Conservation (phyloP, 176 grass and related monocot species). For the Carex kokanica region DNA sequence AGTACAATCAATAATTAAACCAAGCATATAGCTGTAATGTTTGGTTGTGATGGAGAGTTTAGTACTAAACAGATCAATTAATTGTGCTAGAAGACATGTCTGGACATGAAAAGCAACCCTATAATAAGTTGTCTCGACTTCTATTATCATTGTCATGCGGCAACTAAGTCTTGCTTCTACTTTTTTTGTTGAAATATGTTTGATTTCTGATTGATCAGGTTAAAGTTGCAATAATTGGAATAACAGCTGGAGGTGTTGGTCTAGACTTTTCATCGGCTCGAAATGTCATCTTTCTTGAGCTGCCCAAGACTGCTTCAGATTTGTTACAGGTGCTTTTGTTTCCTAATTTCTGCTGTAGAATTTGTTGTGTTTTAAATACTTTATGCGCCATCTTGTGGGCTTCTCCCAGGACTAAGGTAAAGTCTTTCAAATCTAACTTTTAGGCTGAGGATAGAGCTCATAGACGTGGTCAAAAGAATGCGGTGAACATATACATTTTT, state of each 20-base stretch:
- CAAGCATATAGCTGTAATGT: neutral
- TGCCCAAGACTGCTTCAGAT: conserved; percentile 82
- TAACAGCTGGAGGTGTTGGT: conserved; percentile 85
- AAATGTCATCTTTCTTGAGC: conserved; percentile 96
- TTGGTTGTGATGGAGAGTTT: neutral
- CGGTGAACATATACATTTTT: conserved; percentile 97
- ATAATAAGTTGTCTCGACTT: neutral
- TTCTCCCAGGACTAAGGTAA: conserved; percentile 13
- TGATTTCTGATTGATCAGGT: conserved; percentile 48
- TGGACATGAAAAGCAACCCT: neutral
- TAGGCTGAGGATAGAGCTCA: conserved; percentile 99
- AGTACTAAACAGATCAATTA: neutral
- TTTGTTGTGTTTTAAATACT: conserved; percentile 21
- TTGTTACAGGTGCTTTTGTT: conserved; percentile 66
- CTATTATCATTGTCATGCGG: neutral
- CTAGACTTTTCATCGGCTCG: conserved; percentile 85
- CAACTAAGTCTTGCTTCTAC: neutral
- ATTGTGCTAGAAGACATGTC: neutral
- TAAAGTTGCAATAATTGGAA: conserved; percentile 93
- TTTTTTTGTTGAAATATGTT: conserved; percentile 26
- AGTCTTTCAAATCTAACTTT: conserved; percentile 27
- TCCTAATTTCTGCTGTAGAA: conserved; percentile 4
- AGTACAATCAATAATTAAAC: neutral
- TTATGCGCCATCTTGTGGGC: neutral
- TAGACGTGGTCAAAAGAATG: conserved; percentile 85